Evolutionary conservation across 495 filamentous ascomycete species (phyloP), one percentile per base, ranked within the genome.

Genomic region (Corynascus novoguineensis): DNA sequence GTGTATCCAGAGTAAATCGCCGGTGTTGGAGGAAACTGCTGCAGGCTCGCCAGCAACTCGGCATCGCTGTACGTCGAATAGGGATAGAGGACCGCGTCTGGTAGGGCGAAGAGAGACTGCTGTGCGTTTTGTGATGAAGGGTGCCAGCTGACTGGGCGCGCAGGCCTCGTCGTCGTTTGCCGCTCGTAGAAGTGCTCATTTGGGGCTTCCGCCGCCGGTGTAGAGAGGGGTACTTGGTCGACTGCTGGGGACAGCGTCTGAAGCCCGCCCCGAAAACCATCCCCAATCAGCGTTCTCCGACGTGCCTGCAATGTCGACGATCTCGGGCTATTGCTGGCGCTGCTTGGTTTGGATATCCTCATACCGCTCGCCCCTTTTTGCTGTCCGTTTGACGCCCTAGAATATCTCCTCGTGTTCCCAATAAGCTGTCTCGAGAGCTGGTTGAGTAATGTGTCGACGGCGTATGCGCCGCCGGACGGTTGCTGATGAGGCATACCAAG

Each of bases 91-190:
- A 67, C 59, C 35, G 71, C 40, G 72, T 42, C 65, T 15, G 29
- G 55, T 41, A 24, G 29, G 8, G 29, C 61, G 63, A 41, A 66
- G 60, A 58, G 64, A 59, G 58, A 64, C 15, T 50, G 41, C 10
- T 54, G 57, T 11, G 29, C 46, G 9, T 73, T 47, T 21, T 76
- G 72, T 17, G 77, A 73, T 19, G 74, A 73, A 12, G 86, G 83
- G 68, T 89, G 86, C 87, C 87, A 89, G 65, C 85, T 88, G 25
- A 84, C 78, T 21, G 86, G 87, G 14, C 87, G 69, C 44, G 58
- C 66, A 53, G 63, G 68, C 47, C 61, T 68, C 57, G 46, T 68
- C 57, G 46, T 14, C 10, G 31, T 66, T 41, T 67, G 59, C n/a
- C 59, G 60, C 27, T 71, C 66, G 53, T 70, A 58, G 54, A 62